phyloP scores from a whole-genome alignment of 441 rosid species.

The Macaranga tanarius region DNA sequence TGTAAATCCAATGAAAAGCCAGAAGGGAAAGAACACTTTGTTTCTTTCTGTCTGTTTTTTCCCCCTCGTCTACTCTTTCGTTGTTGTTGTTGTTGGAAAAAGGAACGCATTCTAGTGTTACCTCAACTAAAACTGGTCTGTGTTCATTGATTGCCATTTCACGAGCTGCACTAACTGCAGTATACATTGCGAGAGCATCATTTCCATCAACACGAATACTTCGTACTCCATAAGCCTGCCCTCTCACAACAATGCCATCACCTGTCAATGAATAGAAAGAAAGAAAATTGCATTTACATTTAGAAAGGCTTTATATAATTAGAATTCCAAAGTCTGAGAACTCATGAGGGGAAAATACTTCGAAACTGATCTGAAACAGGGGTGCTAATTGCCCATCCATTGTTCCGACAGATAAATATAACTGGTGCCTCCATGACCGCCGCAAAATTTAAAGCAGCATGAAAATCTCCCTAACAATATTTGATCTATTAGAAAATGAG shows the following conservation, averaged over 20 bases:
- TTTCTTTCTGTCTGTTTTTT: no score
- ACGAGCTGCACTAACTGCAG: slow-evolving; percentile 67
- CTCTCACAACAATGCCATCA: slow-evolving; percentile 83
- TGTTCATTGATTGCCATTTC: slow-evolving; percentile 63
- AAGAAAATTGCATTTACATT: background rate
- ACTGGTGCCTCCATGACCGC: slow-evolving; percentile 89
- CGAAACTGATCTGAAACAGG: slow-evolving; percentile 85
- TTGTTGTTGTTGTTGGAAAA: background rate
- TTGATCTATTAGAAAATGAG: slow-evolving; percentile 25
- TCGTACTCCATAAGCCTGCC: slow-evolving; percentile 74
- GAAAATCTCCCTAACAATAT: slow-evolving; percentile 81
- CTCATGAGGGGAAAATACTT: slow-evolving; percentile 42
- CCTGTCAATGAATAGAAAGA: slow-evolving; percentile 43
- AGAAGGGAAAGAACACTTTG: background rate
- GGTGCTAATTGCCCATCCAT: slow-evolving; percentile 97
- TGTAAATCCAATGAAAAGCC: slow-evolving; percentile 1
- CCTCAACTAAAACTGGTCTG: slow-evolving; percentile 80
- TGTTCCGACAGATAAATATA: slow-evolving; percentile 81
- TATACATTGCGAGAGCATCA: slow-evolving; percentile 81
- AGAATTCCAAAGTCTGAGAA: slow-evolving; percentile 2
- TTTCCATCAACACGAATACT: slow-evolving; percentile 95
- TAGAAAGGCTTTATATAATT: background rate
- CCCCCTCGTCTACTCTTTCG: background rate
- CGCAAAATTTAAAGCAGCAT: slow-evolving; percentile 83
- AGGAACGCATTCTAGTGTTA: slow-evolving; percentile 21